Conservation (phyloP, 305 asterid genomes). For the Caryopteris hybrid region DNA sequence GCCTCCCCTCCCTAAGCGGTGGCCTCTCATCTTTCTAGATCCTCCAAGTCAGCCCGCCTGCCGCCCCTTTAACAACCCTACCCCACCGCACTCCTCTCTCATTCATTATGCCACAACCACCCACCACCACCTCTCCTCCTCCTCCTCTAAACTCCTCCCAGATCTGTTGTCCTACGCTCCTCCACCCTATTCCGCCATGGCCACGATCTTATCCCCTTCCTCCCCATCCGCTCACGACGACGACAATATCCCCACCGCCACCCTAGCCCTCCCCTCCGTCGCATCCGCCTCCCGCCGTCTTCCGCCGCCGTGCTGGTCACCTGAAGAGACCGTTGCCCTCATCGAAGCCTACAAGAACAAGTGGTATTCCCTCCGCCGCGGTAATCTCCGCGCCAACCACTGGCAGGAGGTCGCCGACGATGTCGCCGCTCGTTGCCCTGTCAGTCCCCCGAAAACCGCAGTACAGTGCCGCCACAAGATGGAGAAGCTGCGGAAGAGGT, state of each 20-base stretch:
- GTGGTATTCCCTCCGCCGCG: conserved; percentile 94
- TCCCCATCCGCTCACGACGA: conserved; percentile 28
- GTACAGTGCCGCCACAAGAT: conserved; percentile 99
- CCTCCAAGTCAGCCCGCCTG: conserved; percentile 52
- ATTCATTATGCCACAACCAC: conserved; percentile 61
- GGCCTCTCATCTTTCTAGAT: conserved; percentile 65
- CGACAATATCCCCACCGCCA: conserved; percentile 34
- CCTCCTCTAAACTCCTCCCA: conserved; percentile 12
- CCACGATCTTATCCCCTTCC: conserved; percentile 44
- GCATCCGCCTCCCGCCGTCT: conserved; percentile 69
- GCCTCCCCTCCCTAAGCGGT: conserved; percentile 68
- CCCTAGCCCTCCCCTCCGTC: conserved; percentile 41
- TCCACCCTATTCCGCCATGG: conserved; percentile 27
- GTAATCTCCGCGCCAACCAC: conserved; percentile 76
- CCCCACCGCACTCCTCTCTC: conserved; percentile 31
- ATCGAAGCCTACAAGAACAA: conserved; percentile 71
- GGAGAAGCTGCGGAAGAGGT: conserved; percentile 94
- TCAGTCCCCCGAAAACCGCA: conserved; percentile 53
- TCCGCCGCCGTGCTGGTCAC: conserved; percentile 98
- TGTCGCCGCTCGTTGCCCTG: conserved; percentile 54
- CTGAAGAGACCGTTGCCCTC: conserved; percentile 76
- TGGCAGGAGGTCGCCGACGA: conserved; percentile 98
- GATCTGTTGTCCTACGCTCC: conserved; percentile 8
- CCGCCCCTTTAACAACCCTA: conserved; percentile 54
- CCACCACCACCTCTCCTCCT: conserved; percentile 25